phyloP scores from a whole-genome alignment of 352 stramenopile genomes.

The Phytophthora niederhauseri region DNA sequence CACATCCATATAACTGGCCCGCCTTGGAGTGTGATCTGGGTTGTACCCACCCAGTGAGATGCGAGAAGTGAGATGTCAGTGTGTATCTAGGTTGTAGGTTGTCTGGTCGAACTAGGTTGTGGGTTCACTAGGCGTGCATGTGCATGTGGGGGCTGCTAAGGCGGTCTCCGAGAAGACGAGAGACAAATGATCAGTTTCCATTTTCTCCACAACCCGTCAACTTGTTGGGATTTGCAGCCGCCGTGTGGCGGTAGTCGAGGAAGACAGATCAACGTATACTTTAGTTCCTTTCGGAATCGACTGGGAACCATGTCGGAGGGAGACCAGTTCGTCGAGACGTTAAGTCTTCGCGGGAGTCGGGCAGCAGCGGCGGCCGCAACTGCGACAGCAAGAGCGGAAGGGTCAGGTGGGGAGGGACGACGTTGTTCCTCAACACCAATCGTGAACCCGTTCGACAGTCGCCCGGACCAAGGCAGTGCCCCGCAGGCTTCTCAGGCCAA shows the following conservation, averaged over 20 bases:
- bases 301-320: not conserved
- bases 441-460: slow-evolving; percentile 1
- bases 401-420: not conserved
- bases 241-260: not conserved
- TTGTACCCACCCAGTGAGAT: slow-evolving; percentile 2
- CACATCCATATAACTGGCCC: too few species aligned
- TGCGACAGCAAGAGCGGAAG: not conserved
- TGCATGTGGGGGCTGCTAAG: slow-evolving; percentile 6
- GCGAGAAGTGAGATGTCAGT: not conserved
- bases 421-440: not conserved
- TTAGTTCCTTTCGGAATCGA: slow-evolving; percentile 3
- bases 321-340: slow-evolving; percentile 4
- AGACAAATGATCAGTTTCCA: slow-evolving; percentile 5
- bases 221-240: slow-evolving; percentile 6
- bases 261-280: slow-evolving; percentile 7
- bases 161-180: slow-evolving; percentile 3
- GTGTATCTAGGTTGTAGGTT: not conserved
- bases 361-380: not conserved
- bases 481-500: not conserved
- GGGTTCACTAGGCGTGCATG: slow-evolving; percentile 2
- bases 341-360: not conserved
- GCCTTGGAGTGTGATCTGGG: not conserved
- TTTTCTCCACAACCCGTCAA: slow-evolving; percentile 8
- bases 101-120: slow-evolving; percentile 4
- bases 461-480: not conserved